Base-by-base conservation (phyloP, 176 grass and related monocot genomes). In the bread wheat (Triticum aestivum) region DNA sequence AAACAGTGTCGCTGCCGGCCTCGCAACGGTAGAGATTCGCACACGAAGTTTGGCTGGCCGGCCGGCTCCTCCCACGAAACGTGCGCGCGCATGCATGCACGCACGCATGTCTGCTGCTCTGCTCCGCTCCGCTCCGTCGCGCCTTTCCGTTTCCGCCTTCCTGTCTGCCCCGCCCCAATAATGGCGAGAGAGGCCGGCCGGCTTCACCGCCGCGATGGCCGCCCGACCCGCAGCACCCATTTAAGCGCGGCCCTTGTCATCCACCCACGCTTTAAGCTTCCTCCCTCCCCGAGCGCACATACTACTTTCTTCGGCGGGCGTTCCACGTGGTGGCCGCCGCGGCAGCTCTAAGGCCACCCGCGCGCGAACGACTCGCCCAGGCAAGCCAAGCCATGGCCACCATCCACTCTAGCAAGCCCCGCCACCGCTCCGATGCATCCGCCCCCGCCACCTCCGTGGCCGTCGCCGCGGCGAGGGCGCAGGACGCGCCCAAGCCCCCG, bases 381-480 rank as follows among this genome's bases (percentile, higher is more conserved):
- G 41, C 51, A 54, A 54, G 12, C 45, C 65, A 56, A 38, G 67
- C 20, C 85, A 91, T 91, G 89, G 89, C 89, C 18, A 79, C 34
- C 44, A 47, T 12, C 75, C 80, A 1, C 18, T 91, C 80, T 34
- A 34, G 59, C 81, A 91, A 64, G 85, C 3, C 61, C 11, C 75
- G 56, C 69, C 83, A 37, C 85, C 89, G 76, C 47, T 8, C 49
- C 11, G 89, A 91, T 15, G n/a, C 81, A 20, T 61, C 81, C 34
- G 32, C 26, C 2, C 89, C 85, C 21, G 81, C 75, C 35, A 87
- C 89, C 24, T 91, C 89, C 26, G 44, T 79, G 10, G 85, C 89
- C 75, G 84, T 90, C 30, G 84, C 79, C 18, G 79, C 84, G 11
- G 89, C 89, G 4, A 56, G 79, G 24, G 73, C 65, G 20, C 66